Conservation (phyloP, 257 asterid genomes). For the Ilex aquifolium region DNA sequence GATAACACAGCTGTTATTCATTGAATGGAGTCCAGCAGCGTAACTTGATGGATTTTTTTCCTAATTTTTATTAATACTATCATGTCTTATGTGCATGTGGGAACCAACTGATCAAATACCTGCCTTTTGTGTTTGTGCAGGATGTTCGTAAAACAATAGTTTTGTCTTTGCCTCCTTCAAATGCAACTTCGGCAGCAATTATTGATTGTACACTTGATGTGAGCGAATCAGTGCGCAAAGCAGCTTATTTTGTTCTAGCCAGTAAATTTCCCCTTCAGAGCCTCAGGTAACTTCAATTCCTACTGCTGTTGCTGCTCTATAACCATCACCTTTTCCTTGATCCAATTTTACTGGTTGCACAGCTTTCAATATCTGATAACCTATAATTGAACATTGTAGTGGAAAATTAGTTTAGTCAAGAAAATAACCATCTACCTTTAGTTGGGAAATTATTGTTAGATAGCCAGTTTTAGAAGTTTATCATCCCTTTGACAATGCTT, state of each 20-base stretch:
- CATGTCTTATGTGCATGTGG: not conserved
- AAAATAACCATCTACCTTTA: no score
- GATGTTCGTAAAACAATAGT: constrained; percentile 81
- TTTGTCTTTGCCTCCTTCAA: constrained; percentile 84
- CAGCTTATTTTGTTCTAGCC: constrained; percentile 72
- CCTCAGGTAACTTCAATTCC: constrained; percentile 57
- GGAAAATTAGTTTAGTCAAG: no score
- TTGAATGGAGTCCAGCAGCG: not conserved
- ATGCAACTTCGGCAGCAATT: constrained; percentile 50
- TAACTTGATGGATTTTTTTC: not conserved
- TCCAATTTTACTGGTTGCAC: no score
- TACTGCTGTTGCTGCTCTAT: not conserved
- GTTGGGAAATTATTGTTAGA: no score
- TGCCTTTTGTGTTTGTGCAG: constrained; percentile 32
- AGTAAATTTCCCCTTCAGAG: constrained; percentile 84
- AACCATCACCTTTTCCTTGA: no score
- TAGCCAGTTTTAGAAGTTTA: no score
- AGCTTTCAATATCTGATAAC: no score
- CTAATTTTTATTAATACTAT: not conserved
- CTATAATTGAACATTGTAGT: no score
- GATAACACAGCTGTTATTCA: no score
- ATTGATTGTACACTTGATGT: constrained; percentile 84
- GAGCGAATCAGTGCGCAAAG: constrained; percentile 77
- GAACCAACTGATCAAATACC: not conserved
- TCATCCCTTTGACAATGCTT: no score